phyloP scores from a whole-genome alignment of 306 rosid genomes.

The Betula pendula region DNA sequence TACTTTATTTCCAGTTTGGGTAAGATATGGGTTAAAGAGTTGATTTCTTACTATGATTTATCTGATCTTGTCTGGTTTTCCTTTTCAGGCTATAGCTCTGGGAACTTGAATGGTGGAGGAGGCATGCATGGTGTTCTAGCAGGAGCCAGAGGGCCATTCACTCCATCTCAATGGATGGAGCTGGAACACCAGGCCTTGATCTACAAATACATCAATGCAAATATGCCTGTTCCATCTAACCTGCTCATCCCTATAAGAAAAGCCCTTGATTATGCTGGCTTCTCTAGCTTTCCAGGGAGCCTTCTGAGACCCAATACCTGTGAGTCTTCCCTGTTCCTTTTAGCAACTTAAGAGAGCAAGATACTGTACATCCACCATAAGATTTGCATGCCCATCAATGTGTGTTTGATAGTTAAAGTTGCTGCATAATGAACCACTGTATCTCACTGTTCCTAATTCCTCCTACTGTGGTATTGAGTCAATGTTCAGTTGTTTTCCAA shows the following conservation, averaged over 20 bases:
- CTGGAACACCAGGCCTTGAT: constrained; percentile 93
- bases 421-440: neutral
- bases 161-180: constrained; percentile 97
- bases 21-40: constrained; percentile 3
- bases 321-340: constrained; percentile 26
- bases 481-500: neutral
- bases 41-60: neutral
- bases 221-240: constrained; percentile 75
- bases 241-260: constrained; percentile 77
- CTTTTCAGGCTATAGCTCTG: constrained; percentile 52
- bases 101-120: constrained; percentile 39
- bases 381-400: neutral
- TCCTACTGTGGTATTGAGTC: neutral
- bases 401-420: neutral
- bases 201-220: constrained; percentile 85
- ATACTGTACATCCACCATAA: neutral
- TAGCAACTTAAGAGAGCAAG: neutral
- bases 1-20: neutral
- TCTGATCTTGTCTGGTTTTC: constrained; percentile 15
- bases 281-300: constrained; percentile 48
- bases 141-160: constrained; percentile 67
- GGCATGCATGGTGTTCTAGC: constrained; percentile 51
- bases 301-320: constrained; percentile 72
- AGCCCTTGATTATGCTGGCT: constrained; percentile 75
- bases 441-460: neutral